Evolutionary conservation across 1,284 basidiomycete species (phyloP), one percentile per base, ranked within the genome.

Genomic region (Prillingera fragicola): DNA sequence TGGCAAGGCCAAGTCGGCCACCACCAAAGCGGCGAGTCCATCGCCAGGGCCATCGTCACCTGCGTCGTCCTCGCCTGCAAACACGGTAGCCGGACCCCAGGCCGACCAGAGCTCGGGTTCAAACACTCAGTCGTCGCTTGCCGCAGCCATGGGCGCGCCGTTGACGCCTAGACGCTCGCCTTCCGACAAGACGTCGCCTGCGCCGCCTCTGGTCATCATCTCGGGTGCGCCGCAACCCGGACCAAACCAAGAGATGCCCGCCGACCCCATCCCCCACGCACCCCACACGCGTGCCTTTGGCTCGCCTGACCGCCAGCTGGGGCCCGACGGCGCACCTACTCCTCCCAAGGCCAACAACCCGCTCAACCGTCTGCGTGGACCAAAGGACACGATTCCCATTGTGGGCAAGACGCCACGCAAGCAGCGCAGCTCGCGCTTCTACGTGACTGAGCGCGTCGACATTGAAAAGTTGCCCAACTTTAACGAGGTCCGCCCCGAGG

Each of bases 391-490:
- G 24, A 95, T 96, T 54, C 88, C 90, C 22, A 87, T 94, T 54
- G 85, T 89, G 19, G 88, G 87, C 39, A 94, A 95, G 67, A 90
- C 91, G 23, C 91, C 91, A 14, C 80, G 91, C 61, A 96, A 96
- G 71, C 91, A 96, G 72, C 79, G 91, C 56, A 92, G 88, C 74
- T 91, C 87, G 65, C 82, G 95, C 48, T 97, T 98, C 67, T 86
- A 98, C 48, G 86, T 95, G 50, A 89, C 86, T 4, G 94, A 98
- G 73, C 89, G 84, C 74, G 87, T 96, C 35, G 92, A 97, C 62
- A 87, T 99, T 53, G 90, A 98, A 69, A 84, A 87, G 63, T 78
- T 98, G 39, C 90, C 91, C 18, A 81, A 85, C n/a, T 97, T 98
- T 73, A 76, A 82, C 65, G 95, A 99, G 75, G 94, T 89, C 3